Percentiles rank a stretch among this genome's conserved stretches.
These are phyloP conservation scores for Arabidopsis hybrid DNA, from an alignment of 441 rosid genomes.

Conservation along the genomic window DNA sequence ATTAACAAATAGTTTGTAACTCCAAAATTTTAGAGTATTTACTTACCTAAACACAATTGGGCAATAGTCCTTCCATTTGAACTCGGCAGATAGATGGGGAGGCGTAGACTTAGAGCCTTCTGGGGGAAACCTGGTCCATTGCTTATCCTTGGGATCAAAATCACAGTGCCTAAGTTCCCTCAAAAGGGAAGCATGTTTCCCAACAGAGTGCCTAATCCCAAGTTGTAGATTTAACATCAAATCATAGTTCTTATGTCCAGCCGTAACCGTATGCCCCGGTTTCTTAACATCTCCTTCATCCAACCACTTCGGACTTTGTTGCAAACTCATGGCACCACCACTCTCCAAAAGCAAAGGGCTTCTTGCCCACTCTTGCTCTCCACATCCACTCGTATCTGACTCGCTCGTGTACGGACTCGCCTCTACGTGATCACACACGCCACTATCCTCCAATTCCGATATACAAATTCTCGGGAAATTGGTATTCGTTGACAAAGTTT, in stretches of 20 bases:
- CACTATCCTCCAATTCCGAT: constrained; percentile 43
- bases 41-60: constrained; percentile 59
- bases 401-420: constrained; percentile 46
- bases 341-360: constrained; percentile 38
- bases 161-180: constrained; percentile 53
- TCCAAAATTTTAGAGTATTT: background rate
- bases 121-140: constrained; percentile 65
- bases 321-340: constrained; percentile 42
- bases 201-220: constrained; percentile 55
- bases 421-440: constrained; percentile 40
- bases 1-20: background rate
- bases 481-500: constrained; percentile 15
- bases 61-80: constrained; percentile 68
- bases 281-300: constrained; percentile 48
- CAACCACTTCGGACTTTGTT: constrained; percentile 48
- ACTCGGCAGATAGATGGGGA: constrained; percentile 56
- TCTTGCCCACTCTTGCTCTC: constrained; percentile 42
- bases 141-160: constrained; percentile 68
- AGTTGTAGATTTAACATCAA: constrained; percentile 50
- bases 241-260: constrained; percentile 45
- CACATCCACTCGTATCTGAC: constrained; percentile 43
- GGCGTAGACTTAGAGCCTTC: constrained; percentile 66
- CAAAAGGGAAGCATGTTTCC: constrained; percentile 51
- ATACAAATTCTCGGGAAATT: constrained; percentile 48
- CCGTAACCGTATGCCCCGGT: constrained; percentile 48